Evolutionary conservation across 1,284 basidiomycete genomes (phyloP).

Genomic region (Cryptococcus sp.): DNA sequence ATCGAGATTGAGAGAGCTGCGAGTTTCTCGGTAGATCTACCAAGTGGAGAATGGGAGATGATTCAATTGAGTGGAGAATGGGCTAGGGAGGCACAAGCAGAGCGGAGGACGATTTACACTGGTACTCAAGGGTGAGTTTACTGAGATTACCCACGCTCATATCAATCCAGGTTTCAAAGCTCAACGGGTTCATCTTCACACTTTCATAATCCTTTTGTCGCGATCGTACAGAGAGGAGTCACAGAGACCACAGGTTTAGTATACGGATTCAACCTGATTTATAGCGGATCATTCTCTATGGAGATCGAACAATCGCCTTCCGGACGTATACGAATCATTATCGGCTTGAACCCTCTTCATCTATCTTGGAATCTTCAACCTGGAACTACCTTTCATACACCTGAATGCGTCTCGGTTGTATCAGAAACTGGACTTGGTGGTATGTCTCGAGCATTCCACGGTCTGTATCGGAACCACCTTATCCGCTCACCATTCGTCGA

Average conservation of each 20-base stretch:
- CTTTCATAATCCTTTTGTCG: conserved; percentile 32
- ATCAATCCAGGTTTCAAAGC: conserved; percentile 17
- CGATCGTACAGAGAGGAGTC: conserved; percentile 15
- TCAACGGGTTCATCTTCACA: conserved; percentile 28
- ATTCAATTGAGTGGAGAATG: conserved; percentile 25
- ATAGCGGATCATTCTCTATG: conserved; percentile 22
- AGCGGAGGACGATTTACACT: conserved; percentile 14
- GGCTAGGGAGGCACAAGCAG: conserved; percentile 18
- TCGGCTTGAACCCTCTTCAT: conserved; percentile 32
- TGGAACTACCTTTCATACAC: conserved; percentile 23
- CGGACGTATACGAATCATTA: conserved; percentile 14
- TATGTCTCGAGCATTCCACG: conserved; percentile 24
- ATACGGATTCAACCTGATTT: conserved; percentile 28
- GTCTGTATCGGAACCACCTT: conserved; percentile 27
- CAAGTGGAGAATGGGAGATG: conserved; percentile 20
- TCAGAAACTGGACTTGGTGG: conserved; percentile 21
- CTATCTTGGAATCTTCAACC: conserved; percentile 19
- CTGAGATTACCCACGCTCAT: no score
- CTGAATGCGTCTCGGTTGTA: conserved; percentile 29
- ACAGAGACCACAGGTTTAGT: conserved; percentile 20
- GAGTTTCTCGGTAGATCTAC: conserved; percentile 22
- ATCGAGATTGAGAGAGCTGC: conserved; percentile 18
- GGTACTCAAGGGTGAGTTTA: conserved; percentile 29
- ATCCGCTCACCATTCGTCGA: conserved; percentile 10
- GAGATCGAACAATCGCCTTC: conserved; percentile 18